Base-by-base conservation (phyloP, 1,284 basidiomycete genomes). In the Cutaneotrichosporon sp. region DNA sequence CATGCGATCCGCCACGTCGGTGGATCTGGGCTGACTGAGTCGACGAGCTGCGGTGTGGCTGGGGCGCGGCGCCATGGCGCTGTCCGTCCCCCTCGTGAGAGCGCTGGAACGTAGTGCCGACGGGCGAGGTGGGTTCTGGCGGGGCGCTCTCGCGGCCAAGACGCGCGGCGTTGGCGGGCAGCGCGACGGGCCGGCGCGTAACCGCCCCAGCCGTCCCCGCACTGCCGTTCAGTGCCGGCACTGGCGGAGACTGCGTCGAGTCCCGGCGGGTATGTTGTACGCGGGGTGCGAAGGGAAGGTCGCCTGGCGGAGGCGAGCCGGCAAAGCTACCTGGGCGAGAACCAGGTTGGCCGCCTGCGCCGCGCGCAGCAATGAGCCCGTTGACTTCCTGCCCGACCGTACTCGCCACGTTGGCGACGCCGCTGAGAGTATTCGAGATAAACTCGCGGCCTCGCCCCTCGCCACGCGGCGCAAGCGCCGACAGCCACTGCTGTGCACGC, bases 381-480 rank as follows among this genome's bases (percentile, higher is more conserved):
- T 57, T 57, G 8, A 60, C 47, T 41, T 60, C 59, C 36, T 57
- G 55, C 21, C 55, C 58, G 5, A 56, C 55, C 8, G 55, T 60
- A 39, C 61, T 62, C 3, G 71, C 71, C 8, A 73, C 69, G 37
- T 51, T 67, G 4, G 67, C 71, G 1, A 73, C 71, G 3, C 68
- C 68, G 23, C 61, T 65, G 1, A 73, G 54, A 14, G 67, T 68
- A 38, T 62, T 67, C 4, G 56, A 52, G 10, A 73, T 46, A 38
- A 72, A 73, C 50, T 72, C 69, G 51, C 68, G 59, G 8, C 63
- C 61, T 34, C 69, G 56, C 8, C 70, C 69, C 58, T 73, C 71
- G 4, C 69, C 69, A n/a, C 64, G 61, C 4, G 71, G 71, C 14
- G 71, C 67, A 58, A 70, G 68, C 4, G 61, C 66, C 7, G 60